Evolutionary conservation across 306 rosid genomes (phyloP).

Genomic region (Acacia confusa): DNA sequence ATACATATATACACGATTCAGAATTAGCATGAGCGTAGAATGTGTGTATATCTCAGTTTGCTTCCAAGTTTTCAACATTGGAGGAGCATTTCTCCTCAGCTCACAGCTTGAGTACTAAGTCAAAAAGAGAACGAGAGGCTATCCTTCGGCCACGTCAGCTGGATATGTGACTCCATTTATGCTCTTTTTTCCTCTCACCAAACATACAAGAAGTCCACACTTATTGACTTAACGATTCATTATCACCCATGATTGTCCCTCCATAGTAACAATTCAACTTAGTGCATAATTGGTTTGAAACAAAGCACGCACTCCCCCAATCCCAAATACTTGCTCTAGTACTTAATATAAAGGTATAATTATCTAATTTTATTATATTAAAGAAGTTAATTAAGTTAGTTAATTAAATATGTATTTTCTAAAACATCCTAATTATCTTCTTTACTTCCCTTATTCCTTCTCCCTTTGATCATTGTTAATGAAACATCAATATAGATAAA

Average conservation of each 20-base stretch:
- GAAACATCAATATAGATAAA: no score
- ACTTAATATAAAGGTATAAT: no score
- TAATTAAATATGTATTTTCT: no score
- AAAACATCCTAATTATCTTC: no score
- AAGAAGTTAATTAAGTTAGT: no score
- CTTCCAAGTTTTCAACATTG: background rate
- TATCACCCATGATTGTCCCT: background rate
- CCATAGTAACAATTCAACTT: background rate
- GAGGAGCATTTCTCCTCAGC: background rate
- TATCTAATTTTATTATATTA: no score
- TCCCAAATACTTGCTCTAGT: no score
- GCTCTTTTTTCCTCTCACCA: background rate
- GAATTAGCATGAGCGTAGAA: background rate
- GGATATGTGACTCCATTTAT: conserved; percentile 1
- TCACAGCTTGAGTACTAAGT: background rate
- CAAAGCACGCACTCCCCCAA: background rate
- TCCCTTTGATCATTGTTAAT: no score
- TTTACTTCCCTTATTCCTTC: no score
- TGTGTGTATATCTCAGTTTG: background rate
- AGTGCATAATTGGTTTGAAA: background rate
- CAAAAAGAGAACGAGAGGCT: background rate
- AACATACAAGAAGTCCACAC: background rate
- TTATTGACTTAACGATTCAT: conserved; percentile 1
- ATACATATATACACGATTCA: background rate
- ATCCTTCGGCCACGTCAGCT: background rate